These are phyloP conservation scores for Chrysosporium queenslandicum DNA, from an alignment of 2,329 filamentous ascomycete species.

Conservation along the genomic window DNA sequence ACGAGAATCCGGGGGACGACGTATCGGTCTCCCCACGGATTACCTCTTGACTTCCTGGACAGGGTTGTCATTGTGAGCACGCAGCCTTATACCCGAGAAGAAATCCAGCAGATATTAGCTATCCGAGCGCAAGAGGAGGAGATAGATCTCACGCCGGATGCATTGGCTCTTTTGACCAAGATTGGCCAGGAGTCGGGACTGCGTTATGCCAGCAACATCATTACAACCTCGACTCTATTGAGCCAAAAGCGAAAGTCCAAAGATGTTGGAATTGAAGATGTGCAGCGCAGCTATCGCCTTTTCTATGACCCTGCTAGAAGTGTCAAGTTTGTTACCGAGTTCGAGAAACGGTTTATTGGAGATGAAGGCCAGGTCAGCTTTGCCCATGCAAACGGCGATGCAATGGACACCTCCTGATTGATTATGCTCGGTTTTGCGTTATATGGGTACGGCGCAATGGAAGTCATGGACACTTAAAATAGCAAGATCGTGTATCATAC, in stretches of 20 bases:
- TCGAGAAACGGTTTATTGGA: conserved; percentile 86
- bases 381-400: conserved; percentile 47
- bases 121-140: conserved; percentile 95
- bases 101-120: conserved; percentile 83
- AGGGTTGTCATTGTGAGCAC: conserved; percentile 95
- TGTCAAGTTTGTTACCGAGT: conserved; percentile 80
- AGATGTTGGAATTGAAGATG: conserved; percentile 75
- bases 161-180: conserved; percentile 85
- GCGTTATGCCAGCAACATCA: conserved; percentile 94
- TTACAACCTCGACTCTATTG: conserved; percentile 84
- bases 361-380: conserved; percentile 74
- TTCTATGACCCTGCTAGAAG: conserved; percentile 87
- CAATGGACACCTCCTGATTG: conserved; percentile 56
- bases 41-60: conserved; percentile 92
- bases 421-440: conserved; percentile 16
- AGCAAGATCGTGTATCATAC: conserved; percentile 8
- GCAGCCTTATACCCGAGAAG: conserved; percentile 67
- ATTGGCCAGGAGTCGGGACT: conserved; percentile 87
- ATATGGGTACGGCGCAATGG: conserved; percentile 12
- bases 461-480: neutral
- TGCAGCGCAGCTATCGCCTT: conserved; percentile 83
- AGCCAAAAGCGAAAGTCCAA: conserved; percentile 75
- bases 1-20: conserved; percentile 87
- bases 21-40: conserved; percentile 84
- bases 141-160: conserved; percentile 80